Evolutionary conservation across 306 rosid genomes (phyloP).

Genomic region (Pterocarpus macrocarpus): DNA sequence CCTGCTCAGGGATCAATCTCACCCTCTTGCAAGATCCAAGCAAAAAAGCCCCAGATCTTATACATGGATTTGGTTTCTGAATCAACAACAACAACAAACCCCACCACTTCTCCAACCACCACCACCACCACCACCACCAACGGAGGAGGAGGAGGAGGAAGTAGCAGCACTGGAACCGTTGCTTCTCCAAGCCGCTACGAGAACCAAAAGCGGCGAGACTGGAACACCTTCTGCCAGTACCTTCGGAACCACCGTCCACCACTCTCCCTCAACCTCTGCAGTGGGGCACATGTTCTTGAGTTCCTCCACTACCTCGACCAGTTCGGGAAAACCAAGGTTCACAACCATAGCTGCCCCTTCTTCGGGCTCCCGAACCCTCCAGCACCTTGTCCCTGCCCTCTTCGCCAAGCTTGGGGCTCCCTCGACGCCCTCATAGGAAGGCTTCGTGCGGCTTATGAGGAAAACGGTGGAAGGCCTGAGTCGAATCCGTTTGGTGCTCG

Average conservation of each 20-base stretch:
- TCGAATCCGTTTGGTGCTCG: conserved; percentile 89
- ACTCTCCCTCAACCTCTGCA: conserved; percentile 68
- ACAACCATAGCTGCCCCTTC: conserved; percentile 82
- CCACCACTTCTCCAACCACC: neutral
- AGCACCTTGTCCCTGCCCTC: conserved; percentile 93
- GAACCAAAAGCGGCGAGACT: conserved; percentile 95
- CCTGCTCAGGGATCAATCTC: too few relatives aligned
- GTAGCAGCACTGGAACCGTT: neutral
- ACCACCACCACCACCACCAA: neutral
- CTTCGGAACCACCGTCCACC: conserved; percentile 88
- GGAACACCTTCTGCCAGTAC: conserved; percentile 98
- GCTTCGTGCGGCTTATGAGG: conserved; percentile 94
- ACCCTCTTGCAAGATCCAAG: neutral
- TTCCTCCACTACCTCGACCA: conserved; percentile 93
- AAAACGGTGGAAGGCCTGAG: conserved; percentile 81
- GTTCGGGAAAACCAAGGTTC: conserved; percentile 95
- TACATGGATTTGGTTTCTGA: neutral
- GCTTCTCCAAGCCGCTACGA: conserved; percentile 86
- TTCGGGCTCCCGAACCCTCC: conserved; percentile 97
- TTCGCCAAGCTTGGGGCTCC: conserved; percentile 96
- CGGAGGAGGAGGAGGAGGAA: neutral
- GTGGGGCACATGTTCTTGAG: conserved; percentile 86
- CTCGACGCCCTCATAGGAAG: conserved; percentile 96
- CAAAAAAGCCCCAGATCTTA: neutral
- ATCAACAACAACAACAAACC: neutral